Base-by-base conservation (phyloP, 2,329 filamentous ascomycete genomes). In the Fusarium brachygibbosum region DNA sequence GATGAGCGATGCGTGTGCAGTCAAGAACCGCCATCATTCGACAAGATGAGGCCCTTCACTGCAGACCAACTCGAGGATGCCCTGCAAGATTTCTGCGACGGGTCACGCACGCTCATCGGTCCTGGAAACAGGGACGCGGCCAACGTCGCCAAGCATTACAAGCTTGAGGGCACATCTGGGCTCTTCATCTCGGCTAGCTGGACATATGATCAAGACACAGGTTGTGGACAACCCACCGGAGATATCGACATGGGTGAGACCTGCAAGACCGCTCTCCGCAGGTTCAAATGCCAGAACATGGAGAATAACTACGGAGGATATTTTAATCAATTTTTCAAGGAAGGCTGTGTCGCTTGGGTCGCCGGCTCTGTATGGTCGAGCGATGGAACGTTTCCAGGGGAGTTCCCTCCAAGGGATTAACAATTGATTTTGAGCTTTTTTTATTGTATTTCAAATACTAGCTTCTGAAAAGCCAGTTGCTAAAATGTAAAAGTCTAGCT, bases 401-500 rank as follows among this genome's bases (percentile, higher is more conserved):
- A 21, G 14, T 19, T 46, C 7, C 38, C 41, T 44, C 16, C 41
- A 28, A 28, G 23, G 23, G 25, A 31, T 31, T 6, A 21, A 28
- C 28, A 16, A 16, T 28, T 35, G 25, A 29, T 51, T 38, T 38
- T 51, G 48, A 40, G 48, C 17, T 51, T 51, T 38, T 50, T 35
- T 40, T 28, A n/a, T 34, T 23, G 25, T n/a, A 16, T 51, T 50
- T 50, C 35, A 12, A 29, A 38, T 11, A 9, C 37, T 40, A 29
- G 34, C 48, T 40, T 51, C 16, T 37, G 9, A n/a, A 29, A 38
- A 51, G 48, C 32, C 17, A 21, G 14, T 38, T 21, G 23, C 34
- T 40, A 38, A 38, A 51, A 23, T 29, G 23, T 40, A 51, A 51
- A n/a, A 29, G 23, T 51, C 48, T 51, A 51, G 48, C 32, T 38